Evolutionary conservation across 257 asterid genomes (phyloP).

Genomic region (Jaltomata sinuosa): DNA sequence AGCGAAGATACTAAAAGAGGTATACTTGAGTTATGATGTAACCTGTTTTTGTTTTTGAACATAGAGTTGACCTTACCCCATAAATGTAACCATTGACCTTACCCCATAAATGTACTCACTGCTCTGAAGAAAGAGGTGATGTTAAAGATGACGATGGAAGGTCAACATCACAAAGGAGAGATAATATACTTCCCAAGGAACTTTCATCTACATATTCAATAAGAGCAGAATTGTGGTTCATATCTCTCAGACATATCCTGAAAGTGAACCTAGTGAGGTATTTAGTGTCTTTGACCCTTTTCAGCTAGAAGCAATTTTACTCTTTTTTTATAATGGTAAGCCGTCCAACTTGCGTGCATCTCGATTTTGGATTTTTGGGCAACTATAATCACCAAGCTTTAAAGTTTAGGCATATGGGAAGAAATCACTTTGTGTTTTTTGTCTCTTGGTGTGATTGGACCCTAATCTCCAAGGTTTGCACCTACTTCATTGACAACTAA

Average conservation of each 20-base stretch:
- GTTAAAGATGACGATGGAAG: background rate
- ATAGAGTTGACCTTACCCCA: background rate
- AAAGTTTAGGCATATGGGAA: background rate
- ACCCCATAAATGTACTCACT: too few species aligned
- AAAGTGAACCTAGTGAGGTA: background rate
- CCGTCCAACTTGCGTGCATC: background rate
- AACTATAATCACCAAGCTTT: too few species aligned
- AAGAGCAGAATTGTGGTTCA: background rate
- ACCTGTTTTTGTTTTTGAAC: background rate
- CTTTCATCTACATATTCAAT: background rate
- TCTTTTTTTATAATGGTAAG: background rate
- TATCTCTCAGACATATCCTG: background rate
- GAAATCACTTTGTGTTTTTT: background rate
- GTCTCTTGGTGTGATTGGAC: background rate
- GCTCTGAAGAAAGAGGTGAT: background rate
- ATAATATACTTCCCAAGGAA: background rate
- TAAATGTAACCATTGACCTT: too few species aligned
- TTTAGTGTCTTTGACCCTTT: background rate
- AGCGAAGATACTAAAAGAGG: background rate
- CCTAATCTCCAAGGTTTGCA: background rate
- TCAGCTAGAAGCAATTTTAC: background rate
- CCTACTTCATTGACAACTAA: background rate
- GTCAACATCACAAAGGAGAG: background rate
- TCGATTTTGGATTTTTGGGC: background rate
- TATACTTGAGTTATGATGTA: background rate